Conservation (phyloP, 345 rosid species). For the Syzygium aqueum region DNA sequence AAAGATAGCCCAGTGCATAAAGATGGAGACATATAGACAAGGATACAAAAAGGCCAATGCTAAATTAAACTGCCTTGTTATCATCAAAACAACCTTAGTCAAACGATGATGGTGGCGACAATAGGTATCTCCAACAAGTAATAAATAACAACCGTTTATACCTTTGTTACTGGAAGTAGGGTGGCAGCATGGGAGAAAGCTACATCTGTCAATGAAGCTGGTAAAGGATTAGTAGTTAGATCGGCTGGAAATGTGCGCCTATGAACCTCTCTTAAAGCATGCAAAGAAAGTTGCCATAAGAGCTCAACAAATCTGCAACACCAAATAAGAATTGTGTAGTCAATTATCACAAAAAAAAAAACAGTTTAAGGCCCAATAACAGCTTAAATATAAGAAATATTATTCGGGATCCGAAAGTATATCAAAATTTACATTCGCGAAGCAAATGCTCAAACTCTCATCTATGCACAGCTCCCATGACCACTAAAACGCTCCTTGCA, state of each 20-base stretch:
- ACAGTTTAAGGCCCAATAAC: not conserved
- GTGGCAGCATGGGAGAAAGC: constrained; percentile 98
- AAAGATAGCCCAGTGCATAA: not conserved
- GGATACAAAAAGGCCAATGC: not conserved
- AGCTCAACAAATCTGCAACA: constrained; percentile 90
- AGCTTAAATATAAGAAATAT: not conserved
- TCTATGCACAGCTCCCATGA: not conserved
- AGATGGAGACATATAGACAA: not conserved
- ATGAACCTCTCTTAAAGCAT: constrained; percentile 93
- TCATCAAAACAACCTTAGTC: not conserved
- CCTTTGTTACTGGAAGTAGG: constrained; percentile 96
- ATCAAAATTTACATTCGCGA: not conserved
- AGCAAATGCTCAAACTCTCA: not conserved
- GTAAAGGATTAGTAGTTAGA: constrained; percentile 76
- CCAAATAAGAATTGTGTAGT: not conserved
- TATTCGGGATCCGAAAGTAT: not conserved
- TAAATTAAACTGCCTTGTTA: not conserved
- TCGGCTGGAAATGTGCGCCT: constrained; percentile 88
- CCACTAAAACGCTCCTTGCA: not conserved
- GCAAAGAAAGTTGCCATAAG: constrained; percentile 97
- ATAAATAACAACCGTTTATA: constrained; percentile 1
- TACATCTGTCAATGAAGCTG: constrained; percentile 93
- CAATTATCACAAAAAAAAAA: not conserved
- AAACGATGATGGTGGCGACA: not conserved
- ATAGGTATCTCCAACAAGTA: not conserved